Evolutionary conservation across 495 filamentous ascomycete genomes (phyloP).

Genomic region (Aspergillus affinis): DNA sequence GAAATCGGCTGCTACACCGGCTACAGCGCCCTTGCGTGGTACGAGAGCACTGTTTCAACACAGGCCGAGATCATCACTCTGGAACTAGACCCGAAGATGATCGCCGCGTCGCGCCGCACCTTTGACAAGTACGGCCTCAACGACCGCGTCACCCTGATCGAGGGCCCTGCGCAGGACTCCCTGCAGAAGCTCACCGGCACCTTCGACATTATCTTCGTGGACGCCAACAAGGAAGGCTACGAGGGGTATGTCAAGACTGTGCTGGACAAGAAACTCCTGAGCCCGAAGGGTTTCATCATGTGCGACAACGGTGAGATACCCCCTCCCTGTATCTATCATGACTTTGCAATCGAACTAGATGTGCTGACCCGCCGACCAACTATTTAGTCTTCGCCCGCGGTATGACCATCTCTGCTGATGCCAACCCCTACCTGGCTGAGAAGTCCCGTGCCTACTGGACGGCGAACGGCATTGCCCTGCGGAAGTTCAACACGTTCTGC

Average conservation of each 20-base stretch:
- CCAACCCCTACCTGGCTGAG: neutral
- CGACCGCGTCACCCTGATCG: constrained; percentile 2
- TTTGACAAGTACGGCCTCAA: constrained; percentile 7
- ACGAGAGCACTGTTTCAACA: constrained; percentile 1
- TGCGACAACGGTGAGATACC: neutral
- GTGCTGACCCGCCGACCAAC: neutral
- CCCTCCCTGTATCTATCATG: too few species aligned
- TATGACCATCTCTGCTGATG: constrained; percentile 2
- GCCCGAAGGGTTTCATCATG: constrained; percentile 1
- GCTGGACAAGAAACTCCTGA: constrained; percentile 3
- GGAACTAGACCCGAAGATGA: constrained; percentile 1
- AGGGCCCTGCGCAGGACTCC: constrained; percentile 5
- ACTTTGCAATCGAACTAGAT: too few species aligned
- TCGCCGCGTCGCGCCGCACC: neutral
- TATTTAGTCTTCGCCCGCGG: constrained; percentile 4
- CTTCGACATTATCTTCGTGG: constrained; percentile 4
- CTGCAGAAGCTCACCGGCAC: constrained; percentile 2
- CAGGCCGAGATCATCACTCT: constrained; percentile 6
- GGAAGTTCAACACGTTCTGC: constrained; percentile 3
- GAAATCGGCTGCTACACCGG: constrained; percentile 5
- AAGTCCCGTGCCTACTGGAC: constrained; percentile 1
- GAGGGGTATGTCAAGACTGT: constrained; percentile 2
- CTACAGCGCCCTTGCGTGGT: constrained; percentile 6
- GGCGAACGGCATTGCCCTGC: neutral
- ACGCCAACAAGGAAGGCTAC: constrained; percentile 6